Conservation (phyloP, 495 filamentous ascomycete species). For the Aspergillus diversus region DNA sequence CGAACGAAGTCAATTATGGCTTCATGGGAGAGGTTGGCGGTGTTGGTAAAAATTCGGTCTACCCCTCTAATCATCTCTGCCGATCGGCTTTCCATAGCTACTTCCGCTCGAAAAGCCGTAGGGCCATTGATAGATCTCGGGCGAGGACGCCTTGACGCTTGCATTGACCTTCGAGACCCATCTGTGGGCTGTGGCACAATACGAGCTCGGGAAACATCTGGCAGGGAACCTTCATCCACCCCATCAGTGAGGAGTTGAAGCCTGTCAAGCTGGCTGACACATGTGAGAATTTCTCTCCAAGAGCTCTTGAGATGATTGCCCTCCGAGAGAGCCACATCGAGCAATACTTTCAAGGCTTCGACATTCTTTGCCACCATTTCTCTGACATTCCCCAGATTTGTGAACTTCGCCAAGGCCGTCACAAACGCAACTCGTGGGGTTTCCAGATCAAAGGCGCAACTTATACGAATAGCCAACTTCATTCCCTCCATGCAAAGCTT, state of each 20-base stretch:
- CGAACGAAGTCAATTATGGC: slow-evolving; percentile 98
- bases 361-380: slow-evolving; percentile 97
- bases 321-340: slow-evolving; percentile 90
- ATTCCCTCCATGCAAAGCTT: slow-evolving; percentile 92
- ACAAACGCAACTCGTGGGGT: slow-evolving; percentile 94
- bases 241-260: slow-evolving; percentile 94
- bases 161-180: slow-evolving; percentile 66
- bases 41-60: slow-evolving; percentile 94
- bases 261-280: slow-evolving; percentile 93
- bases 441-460: slow-evolving; percentile 89
- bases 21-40: slow-evolving; percentile 87
- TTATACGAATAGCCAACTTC: slow-evolving; percentile 87
- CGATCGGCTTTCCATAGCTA: slow-evolving; percentile 89
- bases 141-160: slow-evolving; percentile 64
- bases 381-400: slow-evolving; percentile 90
- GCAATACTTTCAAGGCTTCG: slow-evolving; percentile 84
- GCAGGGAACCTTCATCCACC: slow-evolving; percentile 88
- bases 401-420: slow-evolving; percentile 87
- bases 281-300: slow-evolving; percentile 94
- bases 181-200: slow-evolving; percentile 60
- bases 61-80: slow-evolving; percentile 91
- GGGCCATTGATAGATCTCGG: slow-evolving; percentile 66
- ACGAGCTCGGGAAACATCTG: slow-evolving; percentile 86
- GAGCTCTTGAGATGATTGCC: slow-evolving; percentile 86
- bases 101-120: slow-evolving; percentile 76